Conservation (phyloP, 2,329 filamentous ascomycete genomes). For the Camillea tinctor region DNA sequence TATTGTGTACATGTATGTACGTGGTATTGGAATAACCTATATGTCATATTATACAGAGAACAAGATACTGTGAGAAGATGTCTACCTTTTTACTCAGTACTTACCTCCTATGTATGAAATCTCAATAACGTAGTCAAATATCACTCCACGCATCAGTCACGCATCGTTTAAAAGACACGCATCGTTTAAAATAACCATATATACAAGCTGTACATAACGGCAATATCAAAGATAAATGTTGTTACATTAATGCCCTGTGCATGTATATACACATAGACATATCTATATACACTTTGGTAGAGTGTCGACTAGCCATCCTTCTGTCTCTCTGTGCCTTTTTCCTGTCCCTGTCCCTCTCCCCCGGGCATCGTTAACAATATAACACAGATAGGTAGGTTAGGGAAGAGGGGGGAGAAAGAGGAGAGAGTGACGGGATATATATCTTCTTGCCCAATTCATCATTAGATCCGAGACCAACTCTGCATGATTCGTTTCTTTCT, state of each 20-base stretch:
- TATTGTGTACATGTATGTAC: too few species aligned
- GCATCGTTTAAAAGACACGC: too few species aligned
- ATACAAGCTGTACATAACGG: background rate
- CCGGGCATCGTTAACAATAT: background rate
- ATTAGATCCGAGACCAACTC: background rate
- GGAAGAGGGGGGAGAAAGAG: background rate
- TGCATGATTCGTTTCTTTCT: background rate
- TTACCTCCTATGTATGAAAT: too few species aligned
- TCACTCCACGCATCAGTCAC: too few species aligned
- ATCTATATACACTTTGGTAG: slow-evolving; percentile 8
- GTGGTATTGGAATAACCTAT: too few species aligned
- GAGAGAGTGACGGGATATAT: background rate
- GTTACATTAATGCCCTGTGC: slow-evolving; percentile 13
- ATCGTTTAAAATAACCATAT: too few species aligned
- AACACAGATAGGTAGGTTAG: too few species aligned
- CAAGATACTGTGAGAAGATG: too few species aligned
- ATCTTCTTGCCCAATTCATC: background rate
- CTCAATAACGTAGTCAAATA: too few species aligned
- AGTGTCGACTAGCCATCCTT: background rate
- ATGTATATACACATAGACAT: background rate
- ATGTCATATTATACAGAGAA: too few species aligned
- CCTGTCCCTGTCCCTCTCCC: too few species aligned
- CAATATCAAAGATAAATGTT: slow-evolving; percentile 8
- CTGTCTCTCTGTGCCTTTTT: background rate
- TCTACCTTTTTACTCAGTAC: too few species aligned